Base-by-base conservation (phyloP, 2,329 filamentous ascomycete genomes). In the Gyromitra esculenta region DNA sequence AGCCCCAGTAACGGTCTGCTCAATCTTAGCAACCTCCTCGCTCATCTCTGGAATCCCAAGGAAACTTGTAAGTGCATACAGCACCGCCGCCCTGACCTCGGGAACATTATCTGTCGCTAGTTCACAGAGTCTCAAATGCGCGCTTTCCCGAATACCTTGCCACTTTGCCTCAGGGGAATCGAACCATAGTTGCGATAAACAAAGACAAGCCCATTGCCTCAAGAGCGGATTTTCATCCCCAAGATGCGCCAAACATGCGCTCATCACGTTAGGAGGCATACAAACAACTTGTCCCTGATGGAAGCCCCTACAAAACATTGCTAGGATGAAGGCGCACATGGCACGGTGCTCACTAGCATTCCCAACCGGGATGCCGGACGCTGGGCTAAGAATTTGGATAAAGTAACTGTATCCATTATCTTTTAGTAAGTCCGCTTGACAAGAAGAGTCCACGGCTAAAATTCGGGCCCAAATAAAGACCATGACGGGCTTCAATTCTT, bases 381-480 rank as follows among this genome's bases (percentile, higher is more conserved):
- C 89, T 1, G 94, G 93, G 81, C 94, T 95, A 79, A 98, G 88
- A 68, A 98, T 97, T 78, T 91, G 91, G 67, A 96, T 94, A 83
- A 99, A 99, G 84, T 99, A 99, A 81, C 93, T 93, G 82, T 97
- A 98, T 5, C 96, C 96, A 81, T 94, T 97, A 82, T 99, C 96
- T 84, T 98, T 98, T 80, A 98, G 89, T 11, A 99, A 86, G 83
- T 99, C 96, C 78, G 91, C 90, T 83, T 99, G 96, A 82, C 96
- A 97, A 0, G 92, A 93, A 76, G 96, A 91, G 82, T 99, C 96
- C 5, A 99, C 96, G 6, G 96, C 96, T 79, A 99, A 89, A 56
- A 99, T 93, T 63, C 96, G 89, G 5, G 96, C 94, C 96, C 96
- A 99, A 78, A 99, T 99, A 83, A 98, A 99, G 4, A 99, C 94